Base-by-base conservation (phyloP, 352 stramenopile genomes). In the Phytophthora pisi region DNA sequence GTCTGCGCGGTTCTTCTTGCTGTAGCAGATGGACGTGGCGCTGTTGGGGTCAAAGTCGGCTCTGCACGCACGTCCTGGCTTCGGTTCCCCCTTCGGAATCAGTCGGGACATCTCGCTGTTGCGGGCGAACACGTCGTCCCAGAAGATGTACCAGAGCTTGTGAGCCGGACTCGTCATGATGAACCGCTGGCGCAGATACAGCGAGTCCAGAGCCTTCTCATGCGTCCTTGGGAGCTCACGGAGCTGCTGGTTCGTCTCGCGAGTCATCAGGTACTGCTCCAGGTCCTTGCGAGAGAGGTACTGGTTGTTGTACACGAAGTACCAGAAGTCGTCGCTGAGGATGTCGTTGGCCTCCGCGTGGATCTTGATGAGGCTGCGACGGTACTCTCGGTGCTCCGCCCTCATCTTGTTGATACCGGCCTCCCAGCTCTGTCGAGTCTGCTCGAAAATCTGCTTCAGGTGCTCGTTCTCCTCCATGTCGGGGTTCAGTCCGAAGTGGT, bases 71-170 rank as follows among this genome's bases (percentile, higher is more conserved):
- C 49, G 58, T 7, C 24, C 47, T 46, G 49, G 49, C 30, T 65
- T 30, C 10, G 34, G 49, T 38, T 65, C 47, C 51, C 58, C 49
- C 5, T 51, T 65, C 6, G 58, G 58, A 10, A 64, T 46, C 13
- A 66, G 28, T 34, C 60, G 40, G 7, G 51, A 54, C 70, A 86
- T 82, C 0, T 63, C 63, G 16, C 65, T 47, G 46, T 84, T 86
- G 20, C 74, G 64, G 11, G 56, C 64, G 38, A 63, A 80, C 13
- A 86, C 63, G 42, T 83, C 75, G 50, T 84, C 72, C 66, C 70
- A 86, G 65, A 86, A 86, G 26, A 84, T 66, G 42, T 75, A 86
- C 78, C 78, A 86, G 16, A 76, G 53, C 55, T 54, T 73, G 49
- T 68, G 61, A 1, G 65, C 59, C 0, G 61, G 51, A 45, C 77